Evolutionary conservation across 768 basidiomycete genomes (phyloP), one percentile per base, ranked within the genome.

Genomic region (Leccinum uliginosum): DNA sequence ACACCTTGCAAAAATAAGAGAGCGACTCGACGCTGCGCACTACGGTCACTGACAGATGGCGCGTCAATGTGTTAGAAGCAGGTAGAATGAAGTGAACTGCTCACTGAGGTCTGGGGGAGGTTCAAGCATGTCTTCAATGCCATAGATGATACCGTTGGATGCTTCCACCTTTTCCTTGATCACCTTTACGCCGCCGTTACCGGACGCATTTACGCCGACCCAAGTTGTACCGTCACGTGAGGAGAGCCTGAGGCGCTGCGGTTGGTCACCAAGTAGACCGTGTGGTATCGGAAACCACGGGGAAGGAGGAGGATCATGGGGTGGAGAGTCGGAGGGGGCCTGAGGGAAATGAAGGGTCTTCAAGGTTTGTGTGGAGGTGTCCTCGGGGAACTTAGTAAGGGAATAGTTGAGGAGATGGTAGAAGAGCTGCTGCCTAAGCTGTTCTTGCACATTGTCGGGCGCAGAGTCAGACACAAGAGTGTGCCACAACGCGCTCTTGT

Each of bases 351-450:
- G 85, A 6, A 93, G 75, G 2, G 91, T 93, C 59, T 79, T 59
- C 60, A 81, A 78, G 10, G 77, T 75, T 43, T 74, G 62, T 6
- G 57, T 68, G 10, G 75, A 68, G 21, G 73, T 63, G 10, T 75
- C 66, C 29, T 80, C 71, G 27, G 83, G 76, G 15, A 77, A 56
- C 24, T 70, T 63, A 19, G 78, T 64, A 29, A 97, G 68, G 6
- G 89, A 83, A 69, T 84, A 84, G 71, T 98, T 97, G 62, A 98
- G 78, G 46, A 98, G 73, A 71, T 98, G 97, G 70, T 98, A 98
- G 66, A 98, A 86, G 52, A 99, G 80, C 65, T 95, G 88, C 65
- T 97, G 94, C 53, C 96, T 82, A 46, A 98, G 82, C 57, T 83
- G 76, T 65, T 90, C 85, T 56, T 92, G 83, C 29, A 94, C 76